Conservation (phyloP, 257 asterid species). For the Nicotiana attenuata region DNA sequence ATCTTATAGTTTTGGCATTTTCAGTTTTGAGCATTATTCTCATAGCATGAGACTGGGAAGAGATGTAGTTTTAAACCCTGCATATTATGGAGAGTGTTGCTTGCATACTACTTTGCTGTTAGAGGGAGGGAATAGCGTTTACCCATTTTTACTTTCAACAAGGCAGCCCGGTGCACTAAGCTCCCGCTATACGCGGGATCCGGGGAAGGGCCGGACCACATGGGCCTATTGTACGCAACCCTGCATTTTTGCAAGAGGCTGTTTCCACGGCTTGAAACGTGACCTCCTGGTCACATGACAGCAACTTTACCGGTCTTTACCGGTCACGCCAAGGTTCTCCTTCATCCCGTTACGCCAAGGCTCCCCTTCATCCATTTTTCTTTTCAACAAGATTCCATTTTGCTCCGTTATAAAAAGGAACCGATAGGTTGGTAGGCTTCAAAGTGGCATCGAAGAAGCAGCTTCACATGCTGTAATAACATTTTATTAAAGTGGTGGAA, state of each 20-base stretch:
- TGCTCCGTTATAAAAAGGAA: neutral
- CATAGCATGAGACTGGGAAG: neutral
- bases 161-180: too few relatives aligned
- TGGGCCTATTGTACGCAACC: too few relatives aligned
- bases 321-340: too few relatives aligned
- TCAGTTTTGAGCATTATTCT: neutral
- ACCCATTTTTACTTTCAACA: constrained; percentile 2
- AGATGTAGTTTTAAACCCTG: neutral
- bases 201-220: too few relatives aligned
- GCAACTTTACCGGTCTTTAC: too few relatives aligned
- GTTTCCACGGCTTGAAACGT: too few relatives aligned
- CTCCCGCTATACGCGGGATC: too few relatives aligned
- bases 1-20: neutral
- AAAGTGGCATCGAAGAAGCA: neutral
- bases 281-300: too few relatives aligned
- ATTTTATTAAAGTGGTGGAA: neutral
- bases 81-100: neutral
- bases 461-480: neutral
- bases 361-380: too few relatives aligned
- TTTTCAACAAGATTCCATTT: neutral
- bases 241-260: too few relatives aligned
- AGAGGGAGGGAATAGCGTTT: neutral
- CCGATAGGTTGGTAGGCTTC: neutral
- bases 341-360: too few relatives aligned
- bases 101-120: neutral